Evolutionary conservation across 2,329 filamentous ascomycete species (phyloP).

Genomic region (Diaporthe vexans): DNA sequence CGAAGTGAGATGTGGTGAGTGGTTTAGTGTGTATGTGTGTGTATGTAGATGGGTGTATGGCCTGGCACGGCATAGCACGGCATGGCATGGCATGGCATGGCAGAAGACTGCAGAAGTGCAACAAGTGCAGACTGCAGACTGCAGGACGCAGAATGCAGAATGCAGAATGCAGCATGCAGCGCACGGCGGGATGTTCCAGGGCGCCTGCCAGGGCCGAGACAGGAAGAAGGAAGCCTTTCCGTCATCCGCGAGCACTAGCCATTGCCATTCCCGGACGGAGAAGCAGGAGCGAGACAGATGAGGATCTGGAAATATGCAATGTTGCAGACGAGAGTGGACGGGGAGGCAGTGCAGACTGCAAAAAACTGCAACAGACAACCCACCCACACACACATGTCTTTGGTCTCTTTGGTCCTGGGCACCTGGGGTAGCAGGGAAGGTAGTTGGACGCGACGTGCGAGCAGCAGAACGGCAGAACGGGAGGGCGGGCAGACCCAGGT

Average conservation of each 20-base stretch:
- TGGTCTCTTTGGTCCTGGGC: too few species aligned
- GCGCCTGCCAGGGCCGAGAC: conserved; percentile 7
- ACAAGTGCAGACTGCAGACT: conserved; percentile 5
- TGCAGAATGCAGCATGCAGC: not conserved
- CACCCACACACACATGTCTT: not conserved
- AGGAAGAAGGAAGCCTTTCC: conserved; percentile 14
- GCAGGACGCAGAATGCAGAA: conserved; percentile 2
- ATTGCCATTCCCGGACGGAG: conserved; percentile 26
- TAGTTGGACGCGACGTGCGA: conserved; percentile 12
- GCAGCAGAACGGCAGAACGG: not conserved
- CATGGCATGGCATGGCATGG: not conserved
- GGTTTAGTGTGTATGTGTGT: not conserved
- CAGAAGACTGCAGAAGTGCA: not conserved
- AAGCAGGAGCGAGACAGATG: conserved; percentile 24
- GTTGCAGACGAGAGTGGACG: conserved; percentile 29
- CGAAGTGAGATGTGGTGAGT: not conserved
- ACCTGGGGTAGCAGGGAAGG: not conserved
- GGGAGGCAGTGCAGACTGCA: conserved; percentile 21
- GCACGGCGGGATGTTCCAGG: conserved; percentile 23
- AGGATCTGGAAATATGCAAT: conserved; percentile 34
- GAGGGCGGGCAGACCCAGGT: conserved; percentile 13
- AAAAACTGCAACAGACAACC: too few species aligned
- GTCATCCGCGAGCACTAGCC: conserved; percentile 21
- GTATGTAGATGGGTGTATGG: not conserved
- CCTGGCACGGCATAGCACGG: conserved; percentile 3